These are phyloP conservation scores for Mollisiaceae sp. DNA, from an alignment of 2,329 filamentous ascomycete species.

Conservation along the genomic window DNA sequence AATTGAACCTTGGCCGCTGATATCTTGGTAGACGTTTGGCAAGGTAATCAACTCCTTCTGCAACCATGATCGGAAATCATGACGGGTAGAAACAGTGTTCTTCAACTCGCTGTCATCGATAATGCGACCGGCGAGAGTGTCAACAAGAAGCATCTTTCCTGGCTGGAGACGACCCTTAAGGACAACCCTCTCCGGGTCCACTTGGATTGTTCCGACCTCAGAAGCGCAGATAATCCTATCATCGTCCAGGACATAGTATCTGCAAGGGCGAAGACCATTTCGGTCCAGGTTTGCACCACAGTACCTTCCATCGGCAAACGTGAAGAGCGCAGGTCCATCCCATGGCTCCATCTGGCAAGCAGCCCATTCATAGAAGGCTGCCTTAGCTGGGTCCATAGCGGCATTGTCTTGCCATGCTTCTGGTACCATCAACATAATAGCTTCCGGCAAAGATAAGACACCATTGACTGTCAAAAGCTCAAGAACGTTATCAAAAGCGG, in stretches of 20 bases:
- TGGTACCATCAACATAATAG: constrained; percentile 98
- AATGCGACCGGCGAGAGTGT: constrained; percentile 88
- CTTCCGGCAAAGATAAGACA: constrained; percentile 91
- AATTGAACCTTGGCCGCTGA: constrained; percentile 60
- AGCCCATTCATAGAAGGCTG: constrained; percentile 98
- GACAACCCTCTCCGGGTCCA: constrained; percentile 87
- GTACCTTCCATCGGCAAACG: constrained; percentile 94
- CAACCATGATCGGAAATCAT: constrained; percentile 89
- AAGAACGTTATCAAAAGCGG: constrained; percentile 95
- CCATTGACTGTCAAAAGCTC: constrained; percentile 95
- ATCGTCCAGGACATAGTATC: constrained; percentile 96
- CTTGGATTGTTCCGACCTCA: constrained; percentile 90
- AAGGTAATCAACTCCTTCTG: constrained; percentile 84
- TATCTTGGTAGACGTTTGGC: constrained; percentile 71
- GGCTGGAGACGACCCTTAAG: constrained; percentile 94
- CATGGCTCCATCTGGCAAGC: constrained; percentile 99
- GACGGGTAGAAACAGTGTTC: constrained; percentile 80
- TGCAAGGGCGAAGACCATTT: constrained; percentile 92
- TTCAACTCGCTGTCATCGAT: constrained; percentile 95
- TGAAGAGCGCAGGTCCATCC: constrained; percentile 96
- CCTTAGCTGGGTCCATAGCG: constrained; percentile 91
- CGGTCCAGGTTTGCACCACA: constrained; percentile 96
- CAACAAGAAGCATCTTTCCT: constrained; percentile 94
- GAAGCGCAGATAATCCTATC: constrained; percentile 97
- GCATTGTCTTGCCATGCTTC: constrained; percentile 97